Percentiles rank a stretch among this genome's conserved stretches.
Conservation (phyloP, 225 moss, liverwort and hornwort species). For the Straminergon stramineum region DNA sequence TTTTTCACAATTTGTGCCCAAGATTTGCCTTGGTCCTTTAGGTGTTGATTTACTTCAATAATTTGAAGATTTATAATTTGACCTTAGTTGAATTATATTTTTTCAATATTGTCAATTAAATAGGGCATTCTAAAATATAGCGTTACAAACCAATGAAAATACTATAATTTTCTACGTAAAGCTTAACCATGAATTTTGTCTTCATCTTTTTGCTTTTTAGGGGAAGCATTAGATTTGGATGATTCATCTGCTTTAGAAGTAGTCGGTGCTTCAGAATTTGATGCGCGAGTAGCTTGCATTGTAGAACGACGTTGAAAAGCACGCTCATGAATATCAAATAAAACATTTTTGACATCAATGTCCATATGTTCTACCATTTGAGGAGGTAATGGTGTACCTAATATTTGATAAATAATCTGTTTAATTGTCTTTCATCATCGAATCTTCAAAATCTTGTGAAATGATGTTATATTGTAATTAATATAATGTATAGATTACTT, state of each 20-base stretch:
- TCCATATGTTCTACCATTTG: conserved; percentile 43
- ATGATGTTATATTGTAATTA: not conserved
- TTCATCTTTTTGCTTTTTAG: not conserved
- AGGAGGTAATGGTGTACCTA: conserved; percentile 11
- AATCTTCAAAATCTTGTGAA: not conserved
- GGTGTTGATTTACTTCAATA: too few relatives aligned
- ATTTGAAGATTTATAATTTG: not conserved
- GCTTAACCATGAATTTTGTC: not conserved
- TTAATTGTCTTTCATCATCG: not conserved
- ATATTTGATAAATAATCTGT: not conserved
- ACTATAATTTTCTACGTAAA: not conserved
- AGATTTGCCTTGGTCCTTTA: too few relatives aligned
- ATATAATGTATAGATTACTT: too few relatives aligned
- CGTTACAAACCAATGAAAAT: not conserved
- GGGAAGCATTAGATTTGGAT: not conserved
- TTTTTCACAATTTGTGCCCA: too few relatives aligned
- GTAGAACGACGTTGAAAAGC: conserved; percentile 4
- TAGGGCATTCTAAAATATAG: not conserved
- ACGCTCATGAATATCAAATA: conserved; percentile 20
- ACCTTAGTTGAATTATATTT: not conserved
- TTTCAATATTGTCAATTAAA: not conserved
- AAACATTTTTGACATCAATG: conserved; percentile 36
- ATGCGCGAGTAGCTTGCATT: not conserved
- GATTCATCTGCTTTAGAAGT: not conserved
- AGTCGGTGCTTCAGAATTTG: not conserved